Percentiles rank a stretch among this genome's conserved stretches.
These are phyloP conservation scores for Kazachstania africana DNA, from an alignment of 805 yeast species.

Conservation along the genomic window DNA sequence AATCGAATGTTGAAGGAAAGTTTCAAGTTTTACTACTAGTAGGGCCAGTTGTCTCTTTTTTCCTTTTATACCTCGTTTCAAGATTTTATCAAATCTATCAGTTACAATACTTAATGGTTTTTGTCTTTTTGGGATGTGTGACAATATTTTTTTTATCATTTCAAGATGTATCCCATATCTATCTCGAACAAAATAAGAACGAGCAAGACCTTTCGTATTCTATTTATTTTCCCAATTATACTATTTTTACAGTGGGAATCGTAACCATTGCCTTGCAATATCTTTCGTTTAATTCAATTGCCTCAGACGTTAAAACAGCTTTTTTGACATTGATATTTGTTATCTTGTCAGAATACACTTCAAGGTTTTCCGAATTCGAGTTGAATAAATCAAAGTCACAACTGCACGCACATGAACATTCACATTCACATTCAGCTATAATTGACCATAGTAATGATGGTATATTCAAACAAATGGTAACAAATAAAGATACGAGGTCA, in stretches of 20 bases:
- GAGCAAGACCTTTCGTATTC: not conserved
- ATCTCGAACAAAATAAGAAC: too few relatives aligned
- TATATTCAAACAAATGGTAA: conserved; percentile 27
- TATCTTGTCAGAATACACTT: conserved; percentile 8
- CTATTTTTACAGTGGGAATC: conserved; percentile 18
- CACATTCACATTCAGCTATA: conserved; percentile 2
- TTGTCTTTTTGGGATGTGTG: conserved; percentile 23
- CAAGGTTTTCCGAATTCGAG: too few relatives aligned
- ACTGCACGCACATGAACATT: conserved; percentile 9
- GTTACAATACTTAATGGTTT: conserved; percentile 20
- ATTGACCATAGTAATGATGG: conserved; percentile 2
- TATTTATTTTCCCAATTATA: conserved; percentile 6
- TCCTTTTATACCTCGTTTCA: too few relatives aligned
- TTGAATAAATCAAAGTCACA: too few relatives aligned
- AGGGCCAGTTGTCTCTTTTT: too few relatives aligned
- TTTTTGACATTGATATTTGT: conserved; percentile 10
- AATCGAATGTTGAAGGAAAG: too few relatives aligned
- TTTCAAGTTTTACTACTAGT: too few relatives aligned
- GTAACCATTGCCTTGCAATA: conserved; percentile 26
- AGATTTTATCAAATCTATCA: too few relatives aligned
- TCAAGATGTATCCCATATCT: conserved; percentile 13
- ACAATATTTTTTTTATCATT: conserved; percentile 17
- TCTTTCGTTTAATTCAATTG: conserved; percentile 22
- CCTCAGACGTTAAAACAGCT: conserved; percentile 7
- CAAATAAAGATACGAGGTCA: conserved; percentile 65